phyloP scores from a whole-genome alignment of 2,329 filamentous ascomycete genomes.

The Ophiostoma himal-ulmi region DNA sequence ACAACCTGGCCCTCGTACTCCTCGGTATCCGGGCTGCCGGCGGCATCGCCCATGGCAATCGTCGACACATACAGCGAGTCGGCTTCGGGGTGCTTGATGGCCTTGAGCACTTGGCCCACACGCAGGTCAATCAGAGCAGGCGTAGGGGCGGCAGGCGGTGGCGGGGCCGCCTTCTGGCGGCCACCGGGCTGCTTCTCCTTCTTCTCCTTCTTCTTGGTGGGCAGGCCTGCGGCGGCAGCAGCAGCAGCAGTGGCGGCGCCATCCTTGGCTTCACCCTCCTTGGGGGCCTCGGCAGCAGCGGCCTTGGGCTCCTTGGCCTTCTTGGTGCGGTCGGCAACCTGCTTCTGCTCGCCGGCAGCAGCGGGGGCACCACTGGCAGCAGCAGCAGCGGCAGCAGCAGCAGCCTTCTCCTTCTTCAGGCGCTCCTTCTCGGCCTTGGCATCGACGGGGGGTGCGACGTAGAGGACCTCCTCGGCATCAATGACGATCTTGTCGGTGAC shows the following conservation, averaged over 20 bases:
- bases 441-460: slow-evolving; percentile 82
- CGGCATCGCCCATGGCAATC: slow-evolving; percentile 84
- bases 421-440: slow-evolving; percentile 94
- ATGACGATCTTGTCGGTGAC: slow-evolving; percentile 72
- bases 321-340: slow-evolving; percentile 56
- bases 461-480: slow-evolving; percentile 72
- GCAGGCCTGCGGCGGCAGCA: slow-evolving; percentile 30
- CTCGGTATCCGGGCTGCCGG: slow-evolving; percentile 79
- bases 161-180: slow-evolving; percentile 53
- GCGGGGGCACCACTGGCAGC: slow-evolving; percentile 42
- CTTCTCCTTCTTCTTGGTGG: slow-evolving; percentile 68
- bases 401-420: slow-evolving; percentile 91
- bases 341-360: slow-evolving; percentile 43
- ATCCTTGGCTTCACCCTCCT: slow-evolving; percentile 22
- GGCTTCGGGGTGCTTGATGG: slow-evolving; percentile 90
- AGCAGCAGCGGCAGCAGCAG: slow-evolving; percentile 54
- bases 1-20: slow-evolving; percentile 89
- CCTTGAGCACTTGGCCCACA: slow-evolving; percentile 95
- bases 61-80: slow-evolving; percentile 94
- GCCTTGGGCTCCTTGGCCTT: slow-evolving; percentile 49
- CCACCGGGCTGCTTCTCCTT: slow-evolving; percentile 68
- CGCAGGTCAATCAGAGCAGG: slow-evolving; percentile 88
- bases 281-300: slow-evolving; percentile 39
- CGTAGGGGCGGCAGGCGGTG: slow-evolving; percentile 72
- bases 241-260: slow-evolving; percentile 32